Base-by-base conservation (phyloP, 371 early-diverging fungal genomes). In the Zopfochytrium polystomum region DNA sequence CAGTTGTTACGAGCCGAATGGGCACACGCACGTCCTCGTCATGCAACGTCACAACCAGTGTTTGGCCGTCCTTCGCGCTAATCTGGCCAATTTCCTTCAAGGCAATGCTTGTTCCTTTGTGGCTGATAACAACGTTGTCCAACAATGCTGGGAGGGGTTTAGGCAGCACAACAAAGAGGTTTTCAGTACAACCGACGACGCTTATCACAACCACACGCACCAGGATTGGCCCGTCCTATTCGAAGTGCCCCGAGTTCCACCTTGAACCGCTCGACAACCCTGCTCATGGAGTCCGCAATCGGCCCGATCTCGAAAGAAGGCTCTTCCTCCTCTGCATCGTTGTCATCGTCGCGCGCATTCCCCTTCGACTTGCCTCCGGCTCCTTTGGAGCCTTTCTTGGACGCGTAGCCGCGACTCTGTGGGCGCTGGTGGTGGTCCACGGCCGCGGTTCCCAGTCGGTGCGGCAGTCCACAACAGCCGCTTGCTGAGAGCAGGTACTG, bases 41-140 rank as follows among this genome's bases (percentile, higher is more conserved):
- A 65, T 88, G 85, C 2, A 91, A 80, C 25, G 86, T 78, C 15
- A 93, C 90, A 60, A 91, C 66, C 58, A 95, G 75, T 18, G 87
- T 90, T 59, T 91, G 89, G 22, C 91, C 87, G 60, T 95, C 94
- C 72, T 92, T 90, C 53, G 92, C 81, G 20, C 85, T 79, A 4
- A 95, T 83, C 68, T 89, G 90, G 0, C 92, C 91, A 11, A 93
- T 63, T 48, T 88, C 82, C 2, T 82, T 69, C 20, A 94, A 69
- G 1, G 83, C 71, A 30, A 81, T 82, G 25, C 78, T 78, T 15
- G 74, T 72, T 32, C 76, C 70, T 27, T 85, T 82, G 47, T 86
- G 76, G 44, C 77, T 73, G 34, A 94, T 88, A 44, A 69, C 71
- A 6, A 94, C 85, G 11, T 75, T 71, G 63, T 91, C 91, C 66